Conservation (phyloP, 768 basidiomycete genomes). For the Xerocomellus intermedius region DNA sequence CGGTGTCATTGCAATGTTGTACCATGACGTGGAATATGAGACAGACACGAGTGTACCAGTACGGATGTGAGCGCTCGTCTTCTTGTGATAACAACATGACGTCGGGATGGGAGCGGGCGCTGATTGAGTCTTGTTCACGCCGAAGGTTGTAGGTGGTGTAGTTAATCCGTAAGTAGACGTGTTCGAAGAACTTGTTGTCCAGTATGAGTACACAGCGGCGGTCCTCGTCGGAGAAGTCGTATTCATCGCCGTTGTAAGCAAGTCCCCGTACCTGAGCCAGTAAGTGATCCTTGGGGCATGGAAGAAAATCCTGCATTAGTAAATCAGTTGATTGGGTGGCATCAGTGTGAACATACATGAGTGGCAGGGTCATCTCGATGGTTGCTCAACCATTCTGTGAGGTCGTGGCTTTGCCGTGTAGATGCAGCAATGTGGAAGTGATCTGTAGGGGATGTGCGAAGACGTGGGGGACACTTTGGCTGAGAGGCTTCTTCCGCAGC, state of each 20-base stretch:
- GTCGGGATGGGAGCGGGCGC: conserved; percentile 31
- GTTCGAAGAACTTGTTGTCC: conserved; percentile 20
- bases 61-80: conserved; percentile 32
- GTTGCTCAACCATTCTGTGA: background rate
- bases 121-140: conserved; percentile 37
- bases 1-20: background rate
- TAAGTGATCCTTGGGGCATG: background rate
- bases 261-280: background rate
- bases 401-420: background rate
- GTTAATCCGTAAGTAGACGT: conserved; percentile 21
- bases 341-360: background rate
- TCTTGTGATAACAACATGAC: conserved; percentile 35
- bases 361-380: background rate
- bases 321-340: background rate
- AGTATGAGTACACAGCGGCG: conserved; percentile 17
- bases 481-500: too few species aligned
- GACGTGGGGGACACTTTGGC: background rate
- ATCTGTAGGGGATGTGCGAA: background rate
- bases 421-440: background rate
- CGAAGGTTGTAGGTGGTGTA: conserved; percentile 30
- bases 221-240: conserved; percentile 22
- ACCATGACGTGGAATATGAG: conserved; percentile 15
- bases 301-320: background rate
- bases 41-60: conserved; percentile 34
- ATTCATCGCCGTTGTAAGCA: conserved; percentile 22